A percentile compares a stretch with the other conserved stretches of the same genome.
Evolutionary conservation across 1,284 basidiomycete species (phyloP).

Genomic region (Fomitopsis schrenkii): DNA sequence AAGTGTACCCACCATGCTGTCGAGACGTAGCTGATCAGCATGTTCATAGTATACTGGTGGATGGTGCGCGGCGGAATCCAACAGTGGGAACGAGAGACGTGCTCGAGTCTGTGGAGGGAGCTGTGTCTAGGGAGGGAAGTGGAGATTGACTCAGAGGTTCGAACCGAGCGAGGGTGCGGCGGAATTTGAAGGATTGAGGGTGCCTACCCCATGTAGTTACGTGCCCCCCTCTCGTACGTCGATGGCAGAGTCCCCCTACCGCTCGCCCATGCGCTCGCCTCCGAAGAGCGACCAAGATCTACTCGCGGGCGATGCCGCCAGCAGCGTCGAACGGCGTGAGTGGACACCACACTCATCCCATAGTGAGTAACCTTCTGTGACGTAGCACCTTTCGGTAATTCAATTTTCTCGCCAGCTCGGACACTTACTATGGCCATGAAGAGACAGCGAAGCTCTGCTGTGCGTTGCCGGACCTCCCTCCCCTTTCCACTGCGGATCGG

Average conservation of each 20-base stretch:
- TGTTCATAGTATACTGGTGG: no score
- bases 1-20: no score
- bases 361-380: constrained; percentile 11
- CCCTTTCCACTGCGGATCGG: constrained; percentile 28
- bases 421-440: constrained; percentile 83
- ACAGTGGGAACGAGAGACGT: no score
- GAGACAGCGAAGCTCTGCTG: constrained; percentile 61
- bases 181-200: no score
- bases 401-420: constrained; percentile 33
- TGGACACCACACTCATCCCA: constrained; percentile 14
- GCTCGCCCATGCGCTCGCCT: constrained; percentile 35
- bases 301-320: constrained; percentile 12
- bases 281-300: constrained; percentile 21
- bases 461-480: constrained; percentile 60
- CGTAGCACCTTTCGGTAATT: background rate
- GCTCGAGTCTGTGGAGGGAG: no score
- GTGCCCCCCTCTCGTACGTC: no score
- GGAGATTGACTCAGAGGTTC: no score
- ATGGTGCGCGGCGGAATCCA: no score
- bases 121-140: no score
- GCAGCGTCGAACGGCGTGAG: background rate
- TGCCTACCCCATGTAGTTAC: no score
- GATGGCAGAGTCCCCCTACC: constrained; percentile 16
- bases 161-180: no score
- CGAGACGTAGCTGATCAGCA: no score